Conservation (phyloP, 306 rosid species). For the Gastrolobium villosum region DNA sequence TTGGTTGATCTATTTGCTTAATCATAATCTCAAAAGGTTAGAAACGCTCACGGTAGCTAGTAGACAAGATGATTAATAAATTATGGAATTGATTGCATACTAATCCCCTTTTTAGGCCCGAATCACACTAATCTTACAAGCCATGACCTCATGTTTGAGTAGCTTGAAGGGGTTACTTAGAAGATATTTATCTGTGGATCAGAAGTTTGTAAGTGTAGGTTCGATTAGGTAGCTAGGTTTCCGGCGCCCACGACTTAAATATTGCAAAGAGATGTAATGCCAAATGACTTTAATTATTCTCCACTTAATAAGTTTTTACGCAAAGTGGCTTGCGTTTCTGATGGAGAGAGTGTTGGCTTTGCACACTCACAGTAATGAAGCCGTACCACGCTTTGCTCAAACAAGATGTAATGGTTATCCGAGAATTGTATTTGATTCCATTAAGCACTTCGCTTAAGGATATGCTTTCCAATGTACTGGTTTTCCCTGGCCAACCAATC, state of each 20-base stretch:
- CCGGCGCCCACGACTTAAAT: conserved; percentile 46
- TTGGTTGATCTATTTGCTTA: background rate
- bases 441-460: conserved; percentile 45
- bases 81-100: background rate
- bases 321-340: conserved; percentile 35
- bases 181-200: background rate
- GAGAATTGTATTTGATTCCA: conserved; percentile 59
- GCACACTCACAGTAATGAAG: conserved; percentile 21
- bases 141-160: conserved; percentile 15
- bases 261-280: conserved; percentile 33
- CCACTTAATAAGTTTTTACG: conserved; percentile 44
- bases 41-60: background rate
- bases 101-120: background rate
- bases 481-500: conserved; percentile 27
- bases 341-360: conserved; percentile 43
- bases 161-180: background rate
- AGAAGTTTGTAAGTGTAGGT: background rate
- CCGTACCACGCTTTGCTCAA: conserved; percentile 47
- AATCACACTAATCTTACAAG: conserved; percentile 1
- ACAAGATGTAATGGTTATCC: conserved; percentile 40
- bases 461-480: conserved; percentile 51
- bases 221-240: conserved; percentile 49
- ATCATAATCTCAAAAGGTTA: conserved; percentile 17
- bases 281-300: conserved; percentile 52
- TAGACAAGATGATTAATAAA: conserved; percentile 18